These are phyloP conservation scores for Podospora fimiseda DNA, from an alignment of 495 filamentous ascomycete genomes.

Conservation along the genomic window DNA sequence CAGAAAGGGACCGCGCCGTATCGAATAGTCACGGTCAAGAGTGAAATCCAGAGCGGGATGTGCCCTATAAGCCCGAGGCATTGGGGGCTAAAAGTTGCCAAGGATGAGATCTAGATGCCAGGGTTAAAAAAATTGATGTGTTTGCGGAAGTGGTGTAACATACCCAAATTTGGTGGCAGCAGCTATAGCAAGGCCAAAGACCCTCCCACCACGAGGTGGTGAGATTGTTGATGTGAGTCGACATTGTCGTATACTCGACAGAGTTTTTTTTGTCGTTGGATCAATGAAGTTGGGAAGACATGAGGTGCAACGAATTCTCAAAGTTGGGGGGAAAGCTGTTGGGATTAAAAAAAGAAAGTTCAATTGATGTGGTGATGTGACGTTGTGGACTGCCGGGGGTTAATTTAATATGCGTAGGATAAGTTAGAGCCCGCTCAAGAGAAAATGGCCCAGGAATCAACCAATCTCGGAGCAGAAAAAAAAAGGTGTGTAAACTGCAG, in stretches of 20 bases:
- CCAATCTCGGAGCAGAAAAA: neutral
- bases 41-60: slow-evolving; percentile 23
- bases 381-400: neutral
- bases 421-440: neutral
- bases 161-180: slow-evolving; percentile 26
- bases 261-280: too few relatives aligned
- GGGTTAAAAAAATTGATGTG: neutral
- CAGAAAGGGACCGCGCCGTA: slow-evolving; percentile 21
- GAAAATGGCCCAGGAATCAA: neutral
- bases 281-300: neutral
- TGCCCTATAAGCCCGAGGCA: slow-evolving; percentile 27
- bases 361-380: too few relatives aligned
- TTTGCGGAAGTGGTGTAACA: slow-evolving; percentile 7
- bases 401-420: neutral
- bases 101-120: slow-evolving; percentile 22
- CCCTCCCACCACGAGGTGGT: slow-evolving; percentile 5
- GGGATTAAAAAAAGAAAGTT: too few relatives aligned
- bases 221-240: neutral
- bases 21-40: slow-evolving; percentile 21
- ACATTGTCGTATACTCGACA: slow-evolving; percentile 1
- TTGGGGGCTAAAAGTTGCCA: slow-evolving; percentile 21
- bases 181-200: slow-evolving; percentile 27
- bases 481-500: neutral
- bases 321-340: too few relatives aligned
- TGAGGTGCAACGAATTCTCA: too few relatives aligned